Evolutionary conservation across 176 grass and related monocot species (phyloP), one percentile per base, ranked within the genome.

Genomic region (Aegilops bicornis): DNA sequence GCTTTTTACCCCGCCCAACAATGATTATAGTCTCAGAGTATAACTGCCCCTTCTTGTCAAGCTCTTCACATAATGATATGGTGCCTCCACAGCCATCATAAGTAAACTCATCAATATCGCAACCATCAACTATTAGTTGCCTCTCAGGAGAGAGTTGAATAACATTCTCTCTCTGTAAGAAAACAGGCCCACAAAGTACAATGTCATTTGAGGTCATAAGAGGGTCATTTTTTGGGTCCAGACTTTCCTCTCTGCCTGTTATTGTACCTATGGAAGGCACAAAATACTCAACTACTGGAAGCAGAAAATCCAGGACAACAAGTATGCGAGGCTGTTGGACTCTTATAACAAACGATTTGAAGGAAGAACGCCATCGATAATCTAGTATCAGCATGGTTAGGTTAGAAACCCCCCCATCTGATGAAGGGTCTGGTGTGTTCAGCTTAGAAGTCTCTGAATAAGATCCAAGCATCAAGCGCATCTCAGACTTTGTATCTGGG

Each of bases 381-480:
- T 98, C 96, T 80, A 98, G 82, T 94, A 98, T 95, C 79, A 98
- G 32, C 96, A 98, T 98, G 27, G 96, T 98, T 81, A 98, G 87
- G 84, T 98, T 96, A 48, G 90, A 94, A 90, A 73, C 74, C 47
- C 62, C 89, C 22, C 50, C 43, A 82, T 92, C 91, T 39, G 76
- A 75, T 88, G 82, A 86, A 87, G 58, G 50, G 72, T 89, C 77
- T 60, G 43, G 71, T 73, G 60, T 54, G 10, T 59, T 78, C 29
- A 94, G 90, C 14, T 91, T 88, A 54, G 72, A 88, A 65, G 81
- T 85, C 76, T 98, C 90, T 74, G 95, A 92, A 86, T 92, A 88
- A 75, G 88, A 92, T 37, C 96, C 96, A 89, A 98, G 96, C 96
- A 98, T 98, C 78, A 92, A 66, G 25, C 90, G 90, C 96, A 98